A percentile compares a stretch with the other conserved stretches of the same genome.
Evolutionary conservation across 2,329 filamentous ascomycete species (phyloP).

Genomic region (Epichloe scottii): DNA sequence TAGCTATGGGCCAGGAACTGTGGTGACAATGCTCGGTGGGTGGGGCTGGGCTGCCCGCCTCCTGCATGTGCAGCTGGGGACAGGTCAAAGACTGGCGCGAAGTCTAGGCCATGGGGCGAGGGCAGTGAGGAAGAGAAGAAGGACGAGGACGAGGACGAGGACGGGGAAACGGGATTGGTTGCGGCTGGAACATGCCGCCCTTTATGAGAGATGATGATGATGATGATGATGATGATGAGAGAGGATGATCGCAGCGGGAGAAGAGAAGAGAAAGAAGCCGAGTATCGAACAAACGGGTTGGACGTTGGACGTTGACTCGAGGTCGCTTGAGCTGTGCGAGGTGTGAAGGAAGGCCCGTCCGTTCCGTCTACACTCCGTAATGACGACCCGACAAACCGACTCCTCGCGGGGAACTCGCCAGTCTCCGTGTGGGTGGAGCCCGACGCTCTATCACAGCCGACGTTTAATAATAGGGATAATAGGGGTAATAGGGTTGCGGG

Average conservation of each 20-base stretch:
- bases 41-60: constrained; percentile 5
- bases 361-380: background rate
- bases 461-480: background rate
- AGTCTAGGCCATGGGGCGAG: constrained; percentile 26
- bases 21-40: constrained; percentile 4
- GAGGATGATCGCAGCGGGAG: background rate
- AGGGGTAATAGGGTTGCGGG: background rate
- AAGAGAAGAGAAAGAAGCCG: background rate
- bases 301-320: background rate
- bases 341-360: background rate
- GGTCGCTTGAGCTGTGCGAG: constrained; percentile 2
- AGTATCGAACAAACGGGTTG: too few relatives aligned
- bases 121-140: constrained; percentile 17
- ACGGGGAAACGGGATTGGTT: constrained; percentile 31
- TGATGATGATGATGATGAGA: too few relatives aligned
- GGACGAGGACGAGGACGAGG: constrained; percentile 27
- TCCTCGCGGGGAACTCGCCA: background rate
- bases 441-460: background rate
- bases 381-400: background rate
- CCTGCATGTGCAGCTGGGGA: constrained; percentile 6
- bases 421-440: constrained; percentile 1
- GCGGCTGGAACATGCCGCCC: constrained; percentile 41
- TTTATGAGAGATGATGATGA: too few relatives aligned
- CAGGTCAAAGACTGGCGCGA: constrained; percentile 11
- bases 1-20: constrained; percentile 6